These are phyloP conservation scores for Cutaneotrichosporon dermatis DNA, from an alignment of 1,284 basidiomycete species.

Conservation along the genomic window DNA sequence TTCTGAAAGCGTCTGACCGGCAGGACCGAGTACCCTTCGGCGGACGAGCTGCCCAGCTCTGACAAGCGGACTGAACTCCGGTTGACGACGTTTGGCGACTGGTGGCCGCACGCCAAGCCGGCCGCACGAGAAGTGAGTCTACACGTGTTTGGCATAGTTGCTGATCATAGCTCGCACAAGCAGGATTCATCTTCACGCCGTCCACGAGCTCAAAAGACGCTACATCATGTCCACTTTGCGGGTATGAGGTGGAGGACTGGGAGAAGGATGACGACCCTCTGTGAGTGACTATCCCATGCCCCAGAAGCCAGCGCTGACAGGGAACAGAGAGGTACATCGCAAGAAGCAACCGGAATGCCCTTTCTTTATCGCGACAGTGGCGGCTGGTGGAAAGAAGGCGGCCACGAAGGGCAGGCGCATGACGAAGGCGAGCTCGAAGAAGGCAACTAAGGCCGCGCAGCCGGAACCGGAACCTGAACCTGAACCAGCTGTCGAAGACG, in stretches of 20 bases:
- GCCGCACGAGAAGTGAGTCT: conserved; percentile 61
- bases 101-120: conserved; percentile 72
- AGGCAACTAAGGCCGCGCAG: not conserved
- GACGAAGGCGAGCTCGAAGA: not conserved
- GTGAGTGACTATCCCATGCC: conserved; percentile 36
- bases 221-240: conserved; percentile 72
- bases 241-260: conserved; percentile 70
- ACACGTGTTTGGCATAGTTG: not conserved
- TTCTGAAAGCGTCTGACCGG: not conserved
- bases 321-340: conserved; percentile 25
- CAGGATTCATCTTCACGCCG: conserved; percentile 73
- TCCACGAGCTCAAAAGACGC: conserved; percentile 60
- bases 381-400: conserved; percentile 1
- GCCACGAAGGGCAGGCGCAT: conserved; percentile 2
- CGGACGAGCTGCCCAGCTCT: conserved; percentile 60
- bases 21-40: conserved; percentile 58
- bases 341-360: conserved; percentile 38
- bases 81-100: conserved; percentile 61
- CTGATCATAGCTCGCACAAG: conserved; percentile 66
- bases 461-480: no score
- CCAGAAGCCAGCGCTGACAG: not conserved
- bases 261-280: conserved; percentile 71
- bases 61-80: conserved; percentile 65
- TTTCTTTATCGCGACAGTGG: conserved; percentile 37
- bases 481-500: no score